Evolutionary conservation across 2,329 filamentous ascomycete species (phyloP), one percentile per base, ranked within the genome.

Genomic region (Colletotrichum viniferum): DNA sequence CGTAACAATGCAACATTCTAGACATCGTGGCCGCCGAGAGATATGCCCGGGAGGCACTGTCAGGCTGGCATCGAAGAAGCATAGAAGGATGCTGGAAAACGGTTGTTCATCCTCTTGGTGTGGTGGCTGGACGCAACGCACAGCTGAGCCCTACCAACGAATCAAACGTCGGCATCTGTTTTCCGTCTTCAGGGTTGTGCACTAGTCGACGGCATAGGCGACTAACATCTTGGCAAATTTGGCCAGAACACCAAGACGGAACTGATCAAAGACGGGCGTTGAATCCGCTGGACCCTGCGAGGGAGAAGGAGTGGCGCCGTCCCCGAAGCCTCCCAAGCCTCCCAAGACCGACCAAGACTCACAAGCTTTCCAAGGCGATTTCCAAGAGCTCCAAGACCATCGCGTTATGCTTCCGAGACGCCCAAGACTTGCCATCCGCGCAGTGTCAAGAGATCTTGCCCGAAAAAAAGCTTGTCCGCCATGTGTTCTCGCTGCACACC

Each of bases 381-480:
- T 32, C 34, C 67, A 69, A 62, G 67, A 62, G 36, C 36, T 48
- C 71, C 71, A 71, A 74, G 71, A 71, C 67, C 34, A 14, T 32
- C 60, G 24, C 43, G 36, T 55, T 18, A 48, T 65, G 56, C 32
- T n/a, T 43, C 60, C 67, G 66, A 65, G 71, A 66, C 48, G 56
- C 52, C 69, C 73, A 75, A 73, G 73, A 73, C 69, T n/a, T 73
- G 38, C 34, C 69, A 73, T 56, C 55, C 38, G 16, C 55, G 69
- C 38, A 34, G 60, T 30, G 64, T 73, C 63, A 69, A 75, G 73
- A 73, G 63, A 75, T 75, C 56, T 34, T 38, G 18, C 28, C 63
- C 26, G 58, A 24, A 68, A 67, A 67, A 68, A 72, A 76, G 69
- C 73, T 69, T 73, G 69, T 73, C 5, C 63, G 16, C 34, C 10